A percentile compares a stretch with the other conserved stretches of the same genome.
These are phyloP conservation scores for Allantophomopsis lycopodina DNA, from an alignment of 2,329 filamentous ascomycete species.

Conservation along the genomic window DNA sequence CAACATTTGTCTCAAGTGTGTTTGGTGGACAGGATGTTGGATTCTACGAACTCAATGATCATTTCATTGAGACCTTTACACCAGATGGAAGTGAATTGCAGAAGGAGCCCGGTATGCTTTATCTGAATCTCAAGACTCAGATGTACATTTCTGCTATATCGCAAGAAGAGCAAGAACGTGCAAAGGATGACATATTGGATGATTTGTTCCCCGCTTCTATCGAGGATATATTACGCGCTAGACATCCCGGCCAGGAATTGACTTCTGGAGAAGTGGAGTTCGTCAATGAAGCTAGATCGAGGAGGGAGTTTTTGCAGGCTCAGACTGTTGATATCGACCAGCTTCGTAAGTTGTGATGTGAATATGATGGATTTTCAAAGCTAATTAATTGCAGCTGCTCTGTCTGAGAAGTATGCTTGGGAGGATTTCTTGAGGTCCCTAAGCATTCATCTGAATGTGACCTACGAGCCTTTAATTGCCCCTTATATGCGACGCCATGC, in stretches of 20 bases:
- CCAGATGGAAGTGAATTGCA: conserved; percentile 41
- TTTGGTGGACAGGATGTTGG: conserved; percentile 51
- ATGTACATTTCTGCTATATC: conserved; percentile 49
- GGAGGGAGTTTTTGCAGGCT: conserved; percentile 40
- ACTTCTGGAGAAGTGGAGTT: conserved; percentile 47
- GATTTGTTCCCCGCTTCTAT: conserved; percentile 45
- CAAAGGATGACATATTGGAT: conserved; percentile 39
- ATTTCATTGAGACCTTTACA: conserved; percentile 50
- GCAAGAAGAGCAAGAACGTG: conserved; percentile 31
- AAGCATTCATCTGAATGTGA: conserved; percentile 41
- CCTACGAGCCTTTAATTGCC: conserved; percentile 35
- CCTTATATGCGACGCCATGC: conserved; percentile 24
- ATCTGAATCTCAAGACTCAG: conserved; percentile 52
- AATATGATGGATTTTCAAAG: background rate
- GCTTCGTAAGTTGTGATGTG: conserved; percentile 19
- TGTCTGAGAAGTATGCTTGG: conserved; percentile 49
- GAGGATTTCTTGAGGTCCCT: conserved; percentile 47
- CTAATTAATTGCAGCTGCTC: conserved; percentile 16
- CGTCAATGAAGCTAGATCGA: conserved; percentile 34
- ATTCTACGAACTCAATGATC: conserved; percentile 47
- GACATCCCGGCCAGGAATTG: conserved; percentile 38
- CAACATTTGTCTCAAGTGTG: conserved; percentile 48
- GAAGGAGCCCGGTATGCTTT: conserved; percentile 45
- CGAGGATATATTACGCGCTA: conserved; percentile 33
- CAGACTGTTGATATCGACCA: conserved; percentile 31